These are phyloP conservation scores for Ensete glaucum DNA, from an alignment of 176 grass and related monocot species.

Conservation along the genomic window DNA sequence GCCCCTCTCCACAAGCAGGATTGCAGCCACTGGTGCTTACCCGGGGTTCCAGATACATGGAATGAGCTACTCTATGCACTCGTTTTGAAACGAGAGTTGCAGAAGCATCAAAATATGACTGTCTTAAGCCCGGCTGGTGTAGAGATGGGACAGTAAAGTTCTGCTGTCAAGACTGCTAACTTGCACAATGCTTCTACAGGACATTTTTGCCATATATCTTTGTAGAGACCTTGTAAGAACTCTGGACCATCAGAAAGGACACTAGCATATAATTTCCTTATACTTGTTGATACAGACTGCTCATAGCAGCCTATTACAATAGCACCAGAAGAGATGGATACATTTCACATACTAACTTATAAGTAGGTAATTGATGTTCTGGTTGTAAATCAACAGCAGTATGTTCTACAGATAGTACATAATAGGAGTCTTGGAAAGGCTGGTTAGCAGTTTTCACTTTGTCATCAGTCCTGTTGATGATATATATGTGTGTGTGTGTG, in stretches of 20 bases:
- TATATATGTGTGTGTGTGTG: no score
- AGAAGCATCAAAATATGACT: not conserved
- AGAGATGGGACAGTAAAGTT: not conserved
- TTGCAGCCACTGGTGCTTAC: conserved; percentile 69
- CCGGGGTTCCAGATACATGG: conserved; percentile 48
- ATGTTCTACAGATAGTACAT: not conserved
- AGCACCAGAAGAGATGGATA: not conserved
- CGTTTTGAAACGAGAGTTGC: not conserved
- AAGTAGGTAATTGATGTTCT: not conserved
- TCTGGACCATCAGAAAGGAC: not conserved
- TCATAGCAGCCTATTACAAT: no score
- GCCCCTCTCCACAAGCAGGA: conserved; percentile 22
- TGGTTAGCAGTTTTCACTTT: not conserved
- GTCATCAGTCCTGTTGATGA: no score
- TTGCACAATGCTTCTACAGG: not conserved
- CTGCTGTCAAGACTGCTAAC: not conserved
- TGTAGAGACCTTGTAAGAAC: not conserved
- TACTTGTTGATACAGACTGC: not conserved
- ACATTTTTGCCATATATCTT: not conserved
- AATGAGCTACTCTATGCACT: conserved; percentile 9
- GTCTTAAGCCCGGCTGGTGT: not conserved
- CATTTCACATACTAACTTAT: not conserved
- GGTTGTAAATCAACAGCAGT: not conserved
- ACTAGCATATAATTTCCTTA: not conserved
- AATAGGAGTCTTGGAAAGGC: not conserved